These are phyloP conservation scores for Dioszegia aurantiaca DNA, from an alignment of 768 basidiomycete genomes.

Conservation along the genomic window DNA sequence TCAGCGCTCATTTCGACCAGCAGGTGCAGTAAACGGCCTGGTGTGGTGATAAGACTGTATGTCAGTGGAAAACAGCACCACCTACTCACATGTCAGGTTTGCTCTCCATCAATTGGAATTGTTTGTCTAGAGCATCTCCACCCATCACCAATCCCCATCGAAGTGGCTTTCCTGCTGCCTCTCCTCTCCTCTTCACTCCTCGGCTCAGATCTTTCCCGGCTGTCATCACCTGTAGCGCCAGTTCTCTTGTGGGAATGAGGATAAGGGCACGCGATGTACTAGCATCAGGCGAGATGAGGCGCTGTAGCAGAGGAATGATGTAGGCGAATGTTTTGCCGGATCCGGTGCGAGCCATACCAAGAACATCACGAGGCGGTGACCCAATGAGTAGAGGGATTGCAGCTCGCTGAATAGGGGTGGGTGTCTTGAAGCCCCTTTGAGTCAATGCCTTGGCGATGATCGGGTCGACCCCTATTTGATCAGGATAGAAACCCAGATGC, in stretches of 20 bases:
- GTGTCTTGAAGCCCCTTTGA: conserved; percentile 87
- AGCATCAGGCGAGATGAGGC: conserved; percentile 75
- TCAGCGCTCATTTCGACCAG: conserved; percentile 95
- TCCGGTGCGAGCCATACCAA: conserved; percentile 97
- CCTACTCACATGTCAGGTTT: conserved; percentile 88
- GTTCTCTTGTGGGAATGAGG: conserved; percentile 84
- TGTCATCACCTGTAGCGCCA: conserved; percentile 87
- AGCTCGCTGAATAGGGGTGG: conserved; percentile 92
- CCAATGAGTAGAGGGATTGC: conserved; percentile 80
- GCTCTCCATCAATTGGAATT: conserved; percentile 89
- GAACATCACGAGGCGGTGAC: conserved; percentile 82
- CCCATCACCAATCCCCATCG: conserved; percentile 95
- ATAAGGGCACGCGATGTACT: conserved; percentile 78
- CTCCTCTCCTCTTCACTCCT: conserved; percentile 62
- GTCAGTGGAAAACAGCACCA: conserved; percentile 12
- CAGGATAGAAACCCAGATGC: not conserved
- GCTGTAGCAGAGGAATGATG: conserved; percentile 83
- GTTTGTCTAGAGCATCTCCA: conserved; percentile 90
- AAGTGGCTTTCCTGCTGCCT: conserved; percentile 57
- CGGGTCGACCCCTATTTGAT: conserved; percentile 24
- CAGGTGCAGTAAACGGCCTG: conserved; percentile 93
- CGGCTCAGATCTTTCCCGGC: conserved; percentile 92
- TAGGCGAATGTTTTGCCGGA: conserved; percentile 97
- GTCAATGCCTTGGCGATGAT: conserved; percentile 60
- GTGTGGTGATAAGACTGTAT: conserved; percentile 91